phyloP scores from a whole-genome alignment of 768 basidiomycete genomes.

The Obba rivulosa region DNA sequence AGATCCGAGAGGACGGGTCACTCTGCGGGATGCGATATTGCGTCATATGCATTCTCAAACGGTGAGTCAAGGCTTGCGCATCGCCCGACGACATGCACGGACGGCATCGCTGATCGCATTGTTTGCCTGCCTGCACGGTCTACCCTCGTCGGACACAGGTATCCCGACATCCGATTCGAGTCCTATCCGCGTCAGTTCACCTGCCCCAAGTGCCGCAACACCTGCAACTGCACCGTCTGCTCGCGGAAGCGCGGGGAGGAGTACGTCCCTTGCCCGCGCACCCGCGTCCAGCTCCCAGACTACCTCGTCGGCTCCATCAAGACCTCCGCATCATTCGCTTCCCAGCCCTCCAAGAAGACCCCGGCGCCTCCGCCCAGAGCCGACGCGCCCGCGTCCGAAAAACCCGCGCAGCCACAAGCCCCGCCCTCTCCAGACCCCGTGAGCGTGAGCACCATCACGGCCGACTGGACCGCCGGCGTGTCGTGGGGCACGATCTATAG shows the following conservation, averaged over 20 bases:
- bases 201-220: slow-evolving; percentile 42
- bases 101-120: no score
- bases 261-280: slow-evolving; percentile 29
- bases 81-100: no score
- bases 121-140: no score
- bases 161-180: slow-evolving; percentile 34
- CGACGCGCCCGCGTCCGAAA: neutral
- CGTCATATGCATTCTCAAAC: slow-evolving; percentile 26
- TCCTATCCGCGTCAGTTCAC: slow-evolving; percentile 20
- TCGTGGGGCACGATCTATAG: slow-evolving; percentile 13
- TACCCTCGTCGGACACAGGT: slow-evolving; percentile 20
- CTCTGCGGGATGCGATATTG: slow-evolving; percentile 31
- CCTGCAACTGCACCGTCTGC: slow-evolving; percentile 47
- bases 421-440: slow-evolving; percentile 1
- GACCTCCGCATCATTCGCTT: neutral
- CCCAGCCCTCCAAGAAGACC: neutral
- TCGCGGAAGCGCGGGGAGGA: slow-evolving; percentile 39
- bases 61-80: slow-evolving; percentile 20
- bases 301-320: neutral
- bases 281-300: slow-evolving; percentile 2
- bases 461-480: neutral
- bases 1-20: slow-evolving; percentile 7
- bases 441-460: neutral
- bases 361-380: slow-evolving; percentile 6
- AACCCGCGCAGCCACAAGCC: neutral